Conservation (phyloP, 2,329 filamentous ascomycete genomes). For the Cytospora mali region DNA sequence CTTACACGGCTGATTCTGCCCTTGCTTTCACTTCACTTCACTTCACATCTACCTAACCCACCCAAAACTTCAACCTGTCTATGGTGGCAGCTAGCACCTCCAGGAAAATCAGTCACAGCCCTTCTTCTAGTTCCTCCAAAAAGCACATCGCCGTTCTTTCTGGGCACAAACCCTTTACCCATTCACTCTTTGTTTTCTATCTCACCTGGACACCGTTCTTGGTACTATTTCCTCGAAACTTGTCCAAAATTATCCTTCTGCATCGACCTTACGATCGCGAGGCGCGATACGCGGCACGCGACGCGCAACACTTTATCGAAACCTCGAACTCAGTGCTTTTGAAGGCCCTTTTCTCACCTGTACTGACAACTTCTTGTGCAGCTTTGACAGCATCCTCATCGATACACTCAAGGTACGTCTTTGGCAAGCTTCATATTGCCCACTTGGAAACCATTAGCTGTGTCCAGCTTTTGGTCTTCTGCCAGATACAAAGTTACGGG, state of each 20-base stretch:
- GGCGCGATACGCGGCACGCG: too few relatives aligned
- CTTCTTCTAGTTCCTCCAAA: neutral
- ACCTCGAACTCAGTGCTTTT: neutral
- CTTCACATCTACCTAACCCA: neutral
- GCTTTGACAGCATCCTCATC: conserved; percentile 27
- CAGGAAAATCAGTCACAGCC: neutral
- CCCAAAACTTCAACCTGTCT: neutral
- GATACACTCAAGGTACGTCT: conserved; percentile 26
- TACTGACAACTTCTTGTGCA: conserved; percentile 15
- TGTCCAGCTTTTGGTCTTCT: neutral
- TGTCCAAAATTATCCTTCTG: neutral
- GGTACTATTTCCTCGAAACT: neutral
- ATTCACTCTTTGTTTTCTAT: neutral
- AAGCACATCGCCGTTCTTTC: neutral
- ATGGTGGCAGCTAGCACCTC: neutral
- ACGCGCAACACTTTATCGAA: neutral
- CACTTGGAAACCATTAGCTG: neutral
- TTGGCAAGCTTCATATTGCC: neutral
- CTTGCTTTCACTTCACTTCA: neutral
- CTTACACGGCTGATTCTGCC: neutral
- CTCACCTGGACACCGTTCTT: neutral
- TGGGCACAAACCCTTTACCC: neutral
- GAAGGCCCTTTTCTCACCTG: neutral
- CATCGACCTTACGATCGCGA: neutral
- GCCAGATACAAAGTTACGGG: too few relatives aligned